phyloP scores from a whole-genome alignment of 2,329 filamentous ascomycete species.

The Pestalotiopsis fici region DNA sequence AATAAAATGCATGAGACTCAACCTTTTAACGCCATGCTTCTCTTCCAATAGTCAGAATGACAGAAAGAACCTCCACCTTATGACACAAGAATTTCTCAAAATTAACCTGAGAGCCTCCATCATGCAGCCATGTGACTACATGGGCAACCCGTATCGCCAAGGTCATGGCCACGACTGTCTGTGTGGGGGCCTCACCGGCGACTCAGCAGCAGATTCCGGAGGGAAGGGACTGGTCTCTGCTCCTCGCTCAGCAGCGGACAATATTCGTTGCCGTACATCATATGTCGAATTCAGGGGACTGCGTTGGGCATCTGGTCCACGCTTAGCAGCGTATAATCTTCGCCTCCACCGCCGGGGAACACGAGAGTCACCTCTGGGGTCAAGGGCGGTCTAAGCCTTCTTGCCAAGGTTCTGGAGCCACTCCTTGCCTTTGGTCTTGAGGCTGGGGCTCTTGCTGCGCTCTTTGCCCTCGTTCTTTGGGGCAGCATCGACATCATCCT shows the following conservation, averaged over 20 bases:
- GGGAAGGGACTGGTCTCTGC: too few relatives aligned
- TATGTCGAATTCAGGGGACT: too few relatives aligned
- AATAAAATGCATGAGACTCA: neutral
- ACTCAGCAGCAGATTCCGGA: too few relatives aligned
- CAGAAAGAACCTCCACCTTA: neutral
- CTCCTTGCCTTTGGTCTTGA: conserved; percentile 47
- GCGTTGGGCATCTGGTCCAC: too few relatives aligned
- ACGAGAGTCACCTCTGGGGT: neutral
- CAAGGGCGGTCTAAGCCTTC: conserved; percentile 36
- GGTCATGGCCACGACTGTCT: too few relatives aligned
- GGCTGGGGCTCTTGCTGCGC: conserved; percentile 20
- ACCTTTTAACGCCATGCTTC: conserved; percentile 15
- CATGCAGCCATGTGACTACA: neutral
- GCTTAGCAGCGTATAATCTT: too few relatives aligned
- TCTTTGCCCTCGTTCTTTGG: conserved; percentile 24
- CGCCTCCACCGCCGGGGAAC: too few relatives aligned
- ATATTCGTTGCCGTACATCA: too few relatives aligned
- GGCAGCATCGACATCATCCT: conserved; percentile 8
- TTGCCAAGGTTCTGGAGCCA: conserved; percentile 45
- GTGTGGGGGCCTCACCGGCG: too few relatives aligned
- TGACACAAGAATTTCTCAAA: neutral
- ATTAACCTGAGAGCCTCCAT: neutral
- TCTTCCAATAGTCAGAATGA: conserved; percentile 18
- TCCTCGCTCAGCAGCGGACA: too few relatives aligned
- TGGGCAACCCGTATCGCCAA: too few relatives aligned